These are phyloP conservation scores for Coniochaeta hoffmannii DNA, from an alignment of 2,329 filamentous ascomycete genomes.

Conservation along the genomic window DNA sequence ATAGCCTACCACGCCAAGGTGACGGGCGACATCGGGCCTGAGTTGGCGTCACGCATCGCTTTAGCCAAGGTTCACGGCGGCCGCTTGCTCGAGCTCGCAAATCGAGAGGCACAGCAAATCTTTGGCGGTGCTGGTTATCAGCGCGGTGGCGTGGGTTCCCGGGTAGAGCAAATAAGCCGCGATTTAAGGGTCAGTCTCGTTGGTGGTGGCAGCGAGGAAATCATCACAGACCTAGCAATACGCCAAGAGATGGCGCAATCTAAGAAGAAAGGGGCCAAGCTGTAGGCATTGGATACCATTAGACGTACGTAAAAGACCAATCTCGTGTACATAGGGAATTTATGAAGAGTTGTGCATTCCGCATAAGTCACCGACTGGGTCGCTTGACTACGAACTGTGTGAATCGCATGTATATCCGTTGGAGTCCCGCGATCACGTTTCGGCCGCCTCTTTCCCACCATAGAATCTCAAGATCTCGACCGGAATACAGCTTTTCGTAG, in stretches of 20 bases:
- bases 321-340: too few species aligned
- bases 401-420: too few species aligned
- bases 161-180: constrained; percentile 45
- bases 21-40: constrained; percentile 21
- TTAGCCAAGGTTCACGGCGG: constrained; percentile 41
- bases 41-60: constrained; percentile 22
- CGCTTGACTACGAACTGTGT: too few species aligned
- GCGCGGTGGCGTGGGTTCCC: constrained; percentile 33
- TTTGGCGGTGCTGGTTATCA: constrained; percentile 46
- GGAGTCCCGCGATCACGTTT: too few species aligned
- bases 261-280: constrained; percentile 10
- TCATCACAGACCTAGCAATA: constrained; percentile 43
- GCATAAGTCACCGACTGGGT: too few species aligned
- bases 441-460: too few species aligned
- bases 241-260: constrained; percentile 30
- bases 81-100: constrained; percentile 39
- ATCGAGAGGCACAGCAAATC: constrained; percentile 45
- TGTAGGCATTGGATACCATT: background rate
- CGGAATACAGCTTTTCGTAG: too few species aligned
- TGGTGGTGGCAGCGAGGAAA: constrained; percentile 48
- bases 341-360: too few species aligned
- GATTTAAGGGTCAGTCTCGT: constrained; percentile 45
- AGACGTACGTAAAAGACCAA: too few species aligned
- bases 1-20: constrained; percentile 45
- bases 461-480: too few species aligned